Percentiles rank a stretch among this genome's conserved stretches.
phyloP scores from a whole-genome alignment of 345 rosid species.

The Pelargonium nanum region DNA sequence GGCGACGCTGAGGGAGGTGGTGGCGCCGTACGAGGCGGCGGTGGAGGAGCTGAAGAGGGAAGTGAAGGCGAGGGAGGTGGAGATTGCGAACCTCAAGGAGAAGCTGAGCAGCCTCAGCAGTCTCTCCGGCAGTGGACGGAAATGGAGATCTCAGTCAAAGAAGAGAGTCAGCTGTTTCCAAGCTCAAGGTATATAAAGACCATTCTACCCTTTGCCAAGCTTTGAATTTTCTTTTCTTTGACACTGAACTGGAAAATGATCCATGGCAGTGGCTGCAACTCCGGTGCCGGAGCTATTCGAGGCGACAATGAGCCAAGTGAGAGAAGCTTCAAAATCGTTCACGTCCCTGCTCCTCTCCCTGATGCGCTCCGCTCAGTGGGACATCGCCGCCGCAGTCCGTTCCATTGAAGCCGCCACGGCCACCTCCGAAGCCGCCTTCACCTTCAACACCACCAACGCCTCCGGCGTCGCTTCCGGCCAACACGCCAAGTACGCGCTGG shows the following conservation, averaged over 20 bases:
- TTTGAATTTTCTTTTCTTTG: background rate
- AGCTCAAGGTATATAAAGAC: slow-evolving; percentile 24
- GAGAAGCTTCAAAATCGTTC: slow-evolving; percentile 72
- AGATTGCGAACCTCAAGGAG: slow-evolving; percentile 74
- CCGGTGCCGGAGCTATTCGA: slow-evolving; percentile 81
- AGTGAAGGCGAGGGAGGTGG: slow-evolving; percentile 51
- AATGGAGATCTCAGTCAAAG: slow-evolving; percentile 45
- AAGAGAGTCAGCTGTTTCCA: slow-evolving; percentile 60
- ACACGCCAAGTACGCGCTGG: slow-evolving; percentile 76
- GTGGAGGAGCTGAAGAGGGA: slow-evolving; percentile 80
- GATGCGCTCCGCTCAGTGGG: slow-evolving; percentile 93
- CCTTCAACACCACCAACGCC: slow-evolving; percentile 22
- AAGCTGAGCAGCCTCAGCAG: slow-evolving; percentile 32
- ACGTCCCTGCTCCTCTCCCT: slow-evolving; percentile 60
- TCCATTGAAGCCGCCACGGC: slow-evolving; percentile 68
- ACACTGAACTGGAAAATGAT: background rate
- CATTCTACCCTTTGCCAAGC: background rate
- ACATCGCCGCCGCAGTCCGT: slow-evolving; percentile 81
- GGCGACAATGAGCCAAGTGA: slow-evolving; percentile 53
- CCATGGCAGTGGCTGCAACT: slow-evolving; percentile 47
- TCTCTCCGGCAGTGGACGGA: slow-evolving; percentile 34
- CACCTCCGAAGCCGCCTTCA: slow-evolving; percentile 12
- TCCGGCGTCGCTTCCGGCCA: slow-evolving; percentile 49
- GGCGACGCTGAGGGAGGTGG: slow-evolving; percentile 64
- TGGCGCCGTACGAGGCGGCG: slow-evolving; percentile 89